Conservation (phyloP, 257 asterid species). For the Capsicum pubescens region DNA sequence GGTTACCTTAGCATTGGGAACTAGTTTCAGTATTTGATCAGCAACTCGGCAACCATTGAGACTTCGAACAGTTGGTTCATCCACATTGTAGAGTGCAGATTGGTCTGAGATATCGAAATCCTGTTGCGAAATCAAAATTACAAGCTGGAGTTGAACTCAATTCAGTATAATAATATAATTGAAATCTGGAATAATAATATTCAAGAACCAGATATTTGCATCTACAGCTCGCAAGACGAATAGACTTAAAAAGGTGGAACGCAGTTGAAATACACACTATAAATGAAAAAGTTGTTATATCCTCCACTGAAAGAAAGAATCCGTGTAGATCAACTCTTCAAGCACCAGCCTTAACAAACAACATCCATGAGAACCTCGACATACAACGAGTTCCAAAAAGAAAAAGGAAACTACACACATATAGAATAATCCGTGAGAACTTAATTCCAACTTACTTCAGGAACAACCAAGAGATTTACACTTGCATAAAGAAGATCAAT, state of each 20-base stretch:
- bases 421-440: not conserved
- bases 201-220: not conserved
- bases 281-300: not conserved
- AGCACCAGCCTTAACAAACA: constrained; percentile 14
- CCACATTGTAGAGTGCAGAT: constrained; percentile 78
- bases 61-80: constrained; percentile 88
- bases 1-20: constrained; percentile 81
- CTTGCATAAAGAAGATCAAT: constrained; percentile 49
- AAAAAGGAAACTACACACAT: not conserved
- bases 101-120: constrained; percentile 48
- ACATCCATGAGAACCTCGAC: not conserved
- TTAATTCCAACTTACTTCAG: constrained; percentile 40
- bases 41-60: constrained; percentile 98
- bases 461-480: constrained; percentile 43
- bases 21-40: constrained; percentile 91
- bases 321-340: not conserved
- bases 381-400: not conserved
- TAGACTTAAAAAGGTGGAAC: not conserved
- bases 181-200: not conserved
- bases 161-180: not conserved
- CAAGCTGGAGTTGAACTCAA: constrained; percentile 1
- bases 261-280: not conserved
- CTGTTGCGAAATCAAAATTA: constrained; percentile 26
- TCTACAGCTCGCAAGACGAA: not conserved
- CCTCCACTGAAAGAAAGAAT: not conserved